Percentiles rank a stretch among this genome's conserved stretches.
phyloP scores from a whole-genome alignment of 805 yeast species.

The Tetrapisispora phaffii region DNA sequence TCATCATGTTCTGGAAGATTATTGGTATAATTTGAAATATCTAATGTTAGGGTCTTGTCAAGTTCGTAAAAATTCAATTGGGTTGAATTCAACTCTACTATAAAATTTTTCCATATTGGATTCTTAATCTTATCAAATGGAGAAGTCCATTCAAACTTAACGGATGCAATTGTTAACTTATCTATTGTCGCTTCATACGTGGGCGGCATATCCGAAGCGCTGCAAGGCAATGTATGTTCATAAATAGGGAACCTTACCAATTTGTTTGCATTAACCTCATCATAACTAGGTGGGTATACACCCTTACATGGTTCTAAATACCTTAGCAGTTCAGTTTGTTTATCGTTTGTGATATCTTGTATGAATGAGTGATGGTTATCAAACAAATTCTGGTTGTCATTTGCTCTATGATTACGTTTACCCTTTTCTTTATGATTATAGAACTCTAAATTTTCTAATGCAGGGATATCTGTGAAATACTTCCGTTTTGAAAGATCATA shows the following conservation, averaged over 20 bases:
- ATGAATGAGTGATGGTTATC: constrained; percentile 1
- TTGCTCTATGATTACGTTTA: background rate
- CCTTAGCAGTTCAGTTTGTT: constrained; percentile 19
- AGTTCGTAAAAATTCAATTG: constrained; percentile 61
- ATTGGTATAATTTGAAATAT: constrained; percentile 20
- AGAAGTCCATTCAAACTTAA: constrained; percentile 67
- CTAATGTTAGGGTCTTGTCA: constrained; percentile 27
- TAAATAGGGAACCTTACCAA: constrained; percentile 29
- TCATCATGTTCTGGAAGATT: background rate
- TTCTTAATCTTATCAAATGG: constrained; percentile 64
- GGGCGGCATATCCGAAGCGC: constrained; percentile 44
- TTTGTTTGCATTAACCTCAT: constrained; percentile 19
- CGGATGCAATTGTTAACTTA: constrained; percentile 44
- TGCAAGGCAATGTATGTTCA: constrained; percentile 20
- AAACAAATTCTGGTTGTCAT: background rate
- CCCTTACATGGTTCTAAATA: constrained; percentile 33
- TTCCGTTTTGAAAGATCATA: background rate
- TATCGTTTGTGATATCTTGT: constrained; percentile 4
- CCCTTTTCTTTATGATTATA: too few relatives aligned
- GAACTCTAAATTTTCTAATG: too few relatives aligned
- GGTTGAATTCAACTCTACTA: constrained; percentile 76
- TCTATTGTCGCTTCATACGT: constrained; percentile 55
- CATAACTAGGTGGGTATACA: constrained; percentile 26
- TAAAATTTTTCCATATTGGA: constrained; percentile 60
- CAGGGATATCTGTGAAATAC: background rate